Base-by-base conservation (phyloP, 768 basidiomycete species). In the Psilocybe azurescens region DNA sequence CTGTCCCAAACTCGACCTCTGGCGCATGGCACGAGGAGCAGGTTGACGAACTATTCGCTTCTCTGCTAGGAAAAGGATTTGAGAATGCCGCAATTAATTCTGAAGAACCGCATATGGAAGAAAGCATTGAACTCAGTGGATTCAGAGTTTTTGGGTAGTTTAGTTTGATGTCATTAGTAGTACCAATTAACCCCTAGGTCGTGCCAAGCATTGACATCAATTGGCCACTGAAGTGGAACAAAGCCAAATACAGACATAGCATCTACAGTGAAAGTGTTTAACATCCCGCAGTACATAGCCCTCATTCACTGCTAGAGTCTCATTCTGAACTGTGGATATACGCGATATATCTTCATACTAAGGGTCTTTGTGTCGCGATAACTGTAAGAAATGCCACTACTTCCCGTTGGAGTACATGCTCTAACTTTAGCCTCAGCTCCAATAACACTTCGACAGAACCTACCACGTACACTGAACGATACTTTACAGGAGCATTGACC, bases 11-110 rank as follows among this genome's bases (percentile, higher is more conserved):
- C 10, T 73, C 86, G 5, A 72, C 79, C 13, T 73, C 76, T 36
- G 87, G 87, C 30, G 83, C 78, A 58, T 99, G 97, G 97, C 94
- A 97, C 65, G 95, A 98, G 62, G 94, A 95, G 70, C 97, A 99
- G 77, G 85, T 95, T 57, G 96, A 99, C 70, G 97, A 99, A 73
- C 76, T 99, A 57, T 99, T 99, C 75, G 83, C 88, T 28, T 94
- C 92, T 30, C 74, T 99, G 48, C 81, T 99, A 32, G 95, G 96
- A 1, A 88, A 83, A 71, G 89, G 89, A 7, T 87, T 86, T 58
- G 84, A 86, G 67, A 70, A 72, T 52, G 71, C 75, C 13, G 65
- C 65, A 57, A 53, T 49, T 62, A 75, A 76, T 46, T 70, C 64
- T 16, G 72, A 69, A 50, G 72, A 70, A 53, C 69, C 70, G 6